Percentiles rank a stretch among this genome's conserved stretches.
Conservation (phyloP, 1,139 yeast species). For the Taiozyma sp. region DNA sequence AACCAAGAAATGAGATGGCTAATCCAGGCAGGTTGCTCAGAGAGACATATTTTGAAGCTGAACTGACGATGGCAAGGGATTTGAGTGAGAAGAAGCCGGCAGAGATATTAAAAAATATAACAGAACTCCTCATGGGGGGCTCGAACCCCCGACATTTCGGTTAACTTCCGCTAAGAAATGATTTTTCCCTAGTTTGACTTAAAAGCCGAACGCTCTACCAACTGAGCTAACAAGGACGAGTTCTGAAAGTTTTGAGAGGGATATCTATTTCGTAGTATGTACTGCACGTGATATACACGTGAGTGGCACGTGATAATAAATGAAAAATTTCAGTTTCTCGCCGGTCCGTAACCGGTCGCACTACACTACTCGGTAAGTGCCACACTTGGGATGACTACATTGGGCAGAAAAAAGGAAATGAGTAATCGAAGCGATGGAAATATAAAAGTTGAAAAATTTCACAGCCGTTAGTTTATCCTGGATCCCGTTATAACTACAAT, state of each 20-base stretch:
- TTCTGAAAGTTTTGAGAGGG: not conserved
- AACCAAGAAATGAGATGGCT: too few species aligned
- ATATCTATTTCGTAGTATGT: not conserved
- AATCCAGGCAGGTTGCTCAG: too few species aligned
- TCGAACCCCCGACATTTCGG: conserved; percentile 1
- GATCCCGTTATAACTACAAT: not conserved
- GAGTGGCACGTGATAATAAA: not conserved
- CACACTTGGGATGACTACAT: not conserved
- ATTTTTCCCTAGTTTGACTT: not conserved
- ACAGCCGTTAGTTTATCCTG: not conserved
- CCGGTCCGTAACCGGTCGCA: not conserved
- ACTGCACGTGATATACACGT: too few species aligned
- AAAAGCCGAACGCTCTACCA: conserved; percentile 1
- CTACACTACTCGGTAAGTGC: not conserved
- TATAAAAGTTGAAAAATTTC: not conserved
- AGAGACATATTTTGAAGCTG: too few species aligned
- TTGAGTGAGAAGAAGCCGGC: too few species aligned
- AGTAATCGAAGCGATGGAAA: not conserved
- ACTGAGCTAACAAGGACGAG: conserved; percentile 1
- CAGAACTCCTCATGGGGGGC: conserved; percentile 1
- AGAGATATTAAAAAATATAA: not conserved
- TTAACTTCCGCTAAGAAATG: not conserved
- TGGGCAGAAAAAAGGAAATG: not conserved
- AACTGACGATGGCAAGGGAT: too few species aligned
- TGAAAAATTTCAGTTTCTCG: not conserved